Percentiles rank a stretch among this genome's conserved stretches.
Conservation (phyloP, 106 monocot species). For the Acanthochlamys bracteata region DNA sequence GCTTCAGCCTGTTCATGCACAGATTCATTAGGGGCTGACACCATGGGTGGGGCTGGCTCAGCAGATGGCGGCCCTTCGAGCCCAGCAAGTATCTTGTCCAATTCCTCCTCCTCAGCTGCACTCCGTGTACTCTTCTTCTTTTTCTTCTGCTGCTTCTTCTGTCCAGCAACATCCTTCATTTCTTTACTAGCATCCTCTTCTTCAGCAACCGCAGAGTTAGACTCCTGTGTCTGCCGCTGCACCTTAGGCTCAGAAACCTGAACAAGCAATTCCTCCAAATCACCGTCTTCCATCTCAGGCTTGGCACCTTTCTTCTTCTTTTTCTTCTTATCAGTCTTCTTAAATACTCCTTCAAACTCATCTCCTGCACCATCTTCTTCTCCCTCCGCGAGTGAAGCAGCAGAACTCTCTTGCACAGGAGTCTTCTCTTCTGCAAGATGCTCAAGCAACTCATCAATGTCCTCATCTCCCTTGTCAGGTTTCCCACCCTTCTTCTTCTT, state of each 20-base stretch:
- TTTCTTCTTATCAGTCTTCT: background rate
- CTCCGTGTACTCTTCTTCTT: conserved; percentile 25
- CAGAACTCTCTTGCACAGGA: too few relatives aligned
- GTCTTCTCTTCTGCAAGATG: too few relatives aligned
- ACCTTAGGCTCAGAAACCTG: background rate
- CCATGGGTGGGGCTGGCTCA: conserved; percentile 5
- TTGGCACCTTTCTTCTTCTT: conserved; percentile 3
- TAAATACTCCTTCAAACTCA: background rate
- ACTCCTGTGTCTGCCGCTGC: too few relatives aligned
- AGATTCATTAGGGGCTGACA: background rate
- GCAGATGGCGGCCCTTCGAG: conserved; percentile 18
- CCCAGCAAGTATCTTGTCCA: conserved; percentile 38
- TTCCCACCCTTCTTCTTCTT: conserved; percentile 3
- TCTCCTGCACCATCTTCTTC: background rate
- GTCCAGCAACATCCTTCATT: too few relatives aligned
- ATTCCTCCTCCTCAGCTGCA: conserved; percentile 21
- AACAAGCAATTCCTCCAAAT: conserved; percentile 2
- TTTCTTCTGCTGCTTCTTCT: conserved; percentile 37
- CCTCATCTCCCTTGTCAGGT: background rate
- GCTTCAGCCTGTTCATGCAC: conserved; percentile 12
- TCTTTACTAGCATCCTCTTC: background rate
- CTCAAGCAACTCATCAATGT: background rate
- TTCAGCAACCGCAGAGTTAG: background rate
- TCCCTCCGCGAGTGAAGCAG: too few relatives aligned
- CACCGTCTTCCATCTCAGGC: background rate